Evolutionary conservation across 768 basidiomycete species (phyloP).

Genomic region (Mycena belliarum): DNA sequence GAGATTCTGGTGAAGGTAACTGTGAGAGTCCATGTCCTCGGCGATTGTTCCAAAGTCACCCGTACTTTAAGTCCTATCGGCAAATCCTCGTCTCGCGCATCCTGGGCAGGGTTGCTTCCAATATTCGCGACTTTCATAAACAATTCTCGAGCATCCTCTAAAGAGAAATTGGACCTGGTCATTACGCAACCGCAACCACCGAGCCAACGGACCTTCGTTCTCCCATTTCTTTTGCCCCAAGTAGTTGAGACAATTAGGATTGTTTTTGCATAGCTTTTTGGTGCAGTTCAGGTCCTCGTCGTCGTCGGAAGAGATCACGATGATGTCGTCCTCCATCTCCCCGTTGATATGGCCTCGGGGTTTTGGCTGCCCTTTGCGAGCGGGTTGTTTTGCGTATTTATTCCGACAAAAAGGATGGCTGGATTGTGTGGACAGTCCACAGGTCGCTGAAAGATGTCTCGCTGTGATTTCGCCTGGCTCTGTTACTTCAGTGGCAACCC

Average conservation of each 20-base stretch:
- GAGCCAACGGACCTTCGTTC: constrained; percentile 50
- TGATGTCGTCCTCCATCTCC: constrained; percentile 61
- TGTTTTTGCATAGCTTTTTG: constrained; percentile 67
- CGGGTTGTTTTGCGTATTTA: constrained; percentile 42
- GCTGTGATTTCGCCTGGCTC: constrained; percentile 59
- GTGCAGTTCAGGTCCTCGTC: constrained; percentile 60
- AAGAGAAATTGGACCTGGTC: constrained; percentile 11
- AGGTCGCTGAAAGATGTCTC: constrained; percentile 67
- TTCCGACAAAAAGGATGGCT: constrained; percentile 57
- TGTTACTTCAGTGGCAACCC: constrained; percentile 72
- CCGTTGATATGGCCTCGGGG: constrained; percentile 28
- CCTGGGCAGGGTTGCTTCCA: constrained; percentile 54
- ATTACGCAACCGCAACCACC: constrained; percentile 16
- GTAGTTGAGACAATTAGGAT: constrained; percentile 87
- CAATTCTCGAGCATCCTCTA: constrained; percentile 51
- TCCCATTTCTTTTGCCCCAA: constrained; percentile 86
- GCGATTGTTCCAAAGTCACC: background rate
- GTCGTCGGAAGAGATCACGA: constrained; percentile 52
- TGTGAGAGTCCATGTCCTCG: background rate
- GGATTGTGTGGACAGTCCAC: constrained; percentile 61
- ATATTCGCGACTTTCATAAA: constrained; percentile 56
- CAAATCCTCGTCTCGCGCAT: constrained; percentile 49
- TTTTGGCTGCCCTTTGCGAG: constrained; percentile 19
- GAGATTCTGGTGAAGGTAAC: constrained; percentile 62
- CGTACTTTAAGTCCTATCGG: constrained; percentile 81